Base-by-base conservation (phyloP, 331 rosid species). In the Quercus phellos region DNA sequence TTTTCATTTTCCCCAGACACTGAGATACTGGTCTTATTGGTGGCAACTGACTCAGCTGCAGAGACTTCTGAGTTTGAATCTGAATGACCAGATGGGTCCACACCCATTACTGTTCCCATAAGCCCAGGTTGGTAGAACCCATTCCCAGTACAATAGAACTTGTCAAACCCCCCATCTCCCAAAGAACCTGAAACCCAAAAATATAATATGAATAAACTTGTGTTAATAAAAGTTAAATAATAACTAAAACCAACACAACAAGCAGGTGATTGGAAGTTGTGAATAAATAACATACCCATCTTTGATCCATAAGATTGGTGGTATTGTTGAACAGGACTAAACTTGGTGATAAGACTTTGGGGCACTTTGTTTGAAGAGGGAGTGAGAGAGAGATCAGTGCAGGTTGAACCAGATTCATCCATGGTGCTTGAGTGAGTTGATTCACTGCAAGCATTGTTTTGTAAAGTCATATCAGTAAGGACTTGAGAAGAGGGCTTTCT, bases 51-150 rank as follows among this genome's bases (percentile, higher is more conserved):
- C 80, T 87, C 97, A 51, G 90, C 90, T 50, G 80, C 89, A 70
- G 97, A 87, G 43, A 81, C 75, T 51, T 89, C 97, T 60, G 94
- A 91, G 79, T 86, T 91, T 66, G 91, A 88, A 66, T 89, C 94
- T 59, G 97, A 88, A 74, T 85, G 84, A 73, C 89, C 90, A 58
- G 85, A 85, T 66, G 80, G 90, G 74, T 85, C 91, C 88, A 72
- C 77, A 18, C 67, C 86, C 81, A 51, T 74, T 1, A 63, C 67
- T 46, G 73, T 84, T 35, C 59, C 73, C 70, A 66, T 53, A 5
- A 34, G 11, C 58, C 82, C 88, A 38, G 14, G 59, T 42, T 46
- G 11, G 35, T 17, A 35, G 16, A 67, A 74, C 51, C 77, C 73
- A 12, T 67, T 81, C 59, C 85, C 59, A 56, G 34, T 46, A 58